Base-by-base conservation (phyloP, 2,329 filamentous ascomycete genomes). In the Aspergillus sp. region DNA sequence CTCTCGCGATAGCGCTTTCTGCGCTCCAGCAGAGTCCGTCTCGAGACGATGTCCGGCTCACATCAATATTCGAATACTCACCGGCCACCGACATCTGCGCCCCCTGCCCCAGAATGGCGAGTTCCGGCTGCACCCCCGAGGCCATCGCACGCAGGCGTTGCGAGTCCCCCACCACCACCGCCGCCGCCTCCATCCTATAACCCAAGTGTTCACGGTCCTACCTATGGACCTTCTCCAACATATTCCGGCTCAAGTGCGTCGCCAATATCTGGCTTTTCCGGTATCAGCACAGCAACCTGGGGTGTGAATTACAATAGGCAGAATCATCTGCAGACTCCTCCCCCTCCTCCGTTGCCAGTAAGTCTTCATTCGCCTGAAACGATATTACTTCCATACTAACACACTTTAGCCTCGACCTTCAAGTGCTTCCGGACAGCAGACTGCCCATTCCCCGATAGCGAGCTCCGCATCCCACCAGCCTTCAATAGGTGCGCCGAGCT, bases 221-320 rank as follows among this genome's bases (percentile, higher is more conserved):
- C 72, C 49, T 68, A 71, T 18, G 63, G 63, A 42, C 56, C 65
- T 18, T 30, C 65, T 12, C 47, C 62, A 5, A 24, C 34, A 9
- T 48, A 43, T 34, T 11, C 52, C 15, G 56, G 52, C n/a, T 34
- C 61, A 45, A 63, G 48, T 20, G 52, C 58, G 11, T 64, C 70
- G 22, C 64, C 65, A 5, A 56, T 58, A 8, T 51, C 63, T 58
- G 48, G 52, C 45, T 53, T 55, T 36, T 36, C 55, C 20, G 57
- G 53, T 6, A 17, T 66, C 20, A 72, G 77, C 61, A 74, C 74
- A 13, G 68, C 72, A 15, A 64, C 64, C 15, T 80, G 77, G 77
- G 77, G 77, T 24, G 76, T 78, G 45, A 71, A 72, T 53, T 79
- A 76, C 59, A 78, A 76, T 56, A 71, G 69, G 48, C 70, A 70